Base-by-base conservation (phyloP, 169 alveolate genomes). In the Plasmodium malariae region DNA sequence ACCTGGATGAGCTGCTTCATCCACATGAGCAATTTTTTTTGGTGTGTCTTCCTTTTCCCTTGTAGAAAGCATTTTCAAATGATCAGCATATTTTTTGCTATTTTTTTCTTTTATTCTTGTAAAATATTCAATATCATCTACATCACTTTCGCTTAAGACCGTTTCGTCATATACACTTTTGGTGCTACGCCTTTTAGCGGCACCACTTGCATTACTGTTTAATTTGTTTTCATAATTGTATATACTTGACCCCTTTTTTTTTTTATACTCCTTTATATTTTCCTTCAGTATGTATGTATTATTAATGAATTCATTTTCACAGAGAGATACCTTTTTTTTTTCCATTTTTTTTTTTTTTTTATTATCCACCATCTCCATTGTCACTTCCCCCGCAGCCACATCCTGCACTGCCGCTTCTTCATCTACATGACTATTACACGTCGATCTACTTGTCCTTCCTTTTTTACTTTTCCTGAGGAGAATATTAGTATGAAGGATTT, bases 121-220 rank as follows among this genome's bases (percentile, higher is more conserved):
- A 37, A 73, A 36, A 43, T 73, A 24, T 43, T 73, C 87, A 26
- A 54, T n/a, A 62, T 76, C 78, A 51, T 28, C 51, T 19, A 6
- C 21, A 19, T 60, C 74, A 36, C 76, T 36, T 49, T n/a, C 32
- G 51, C 89, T 76, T 5, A 76, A 17, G 24, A 34, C 30, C 0
- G 89, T 76, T 32, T 76, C 76, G 7, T 76, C 68, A 34, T 45
- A 76, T 24, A 14, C 19, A 21, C 43, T n/a, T 2, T 34, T 45
- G 3, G 28, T 19, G 51, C 36, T 45, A 24, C 71, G 40, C 21
- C 3, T n/a, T 17, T 19, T 28, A 14, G 51, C 11, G 4, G 26
- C 5, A 62, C 6, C 19, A 21, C 6, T 17, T 43, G 4, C 11
- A 19, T 57, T 34, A 6, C 26, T 7, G 49, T 12, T 7, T 43